Conservation (phyloP, 352 stramenopile species). For the Thraustotheca clavata region DNA sequence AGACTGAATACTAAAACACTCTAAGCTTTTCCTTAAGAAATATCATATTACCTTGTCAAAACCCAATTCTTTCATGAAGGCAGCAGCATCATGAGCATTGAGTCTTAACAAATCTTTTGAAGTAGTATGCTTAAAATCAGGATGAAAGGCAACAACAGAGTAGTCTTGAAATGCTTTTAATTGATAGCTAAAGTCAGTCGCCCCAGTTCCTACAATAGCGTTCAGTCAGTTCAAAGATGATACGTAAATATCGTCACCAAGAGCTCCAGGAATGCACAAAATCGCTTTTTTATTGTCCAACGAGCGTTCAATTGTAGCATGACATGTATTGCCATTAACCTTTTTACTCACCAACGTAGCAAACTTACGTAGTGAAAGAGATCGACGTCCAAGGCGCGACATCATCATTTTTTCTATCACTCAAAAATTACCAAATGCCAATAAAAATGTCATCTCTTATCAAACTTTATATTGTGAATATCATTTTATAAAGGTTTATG, state of each 20-base stretch:
- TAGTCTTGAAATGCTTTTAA: slow-evolving; percentile 45
- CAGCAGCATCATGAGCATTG: slow-evolving; percentile 60
- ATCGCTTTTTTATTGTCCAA: slow-evolving; percentile 24
- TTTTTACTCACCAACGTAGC: slow-evolving; percentile 14
- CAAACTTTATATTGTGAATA: no score
- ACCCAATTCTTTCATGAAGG: slow-evolving; percentile 44
- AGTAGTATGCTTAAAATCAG: slow-evolving; percentile 41
- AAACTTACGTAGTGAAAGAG: not conserved
- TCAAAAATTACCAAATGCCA: no score
- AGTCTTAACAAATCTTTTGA: slow-evolving; percentile 50
- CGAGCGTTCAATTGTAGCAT: slow-evolving; percentile 8
- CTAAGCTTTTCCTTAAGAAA: not conserved
- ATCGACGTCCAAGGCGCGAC: not conserved
- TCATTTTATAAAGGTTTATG: no score
- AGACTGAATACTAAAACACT: slow-evolving; percentile 43
- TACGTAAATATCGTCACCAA: slow-evolving; percentile 26
- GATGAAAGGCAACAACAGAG: slow-evolving; percentile 56
- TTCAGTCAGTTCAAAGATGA: not conserved
- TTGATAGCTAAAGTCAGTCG: slow-evolving; percentile 52
- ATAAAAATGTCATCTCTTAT: no score
- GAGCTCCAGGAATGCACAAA: slow-evolving; percentile 59
- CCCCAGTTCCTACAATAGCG: slow-evolving; percentile 34
- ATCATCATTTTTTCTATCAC: no score
- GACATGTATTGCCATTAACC: slow-evolving; percentile 18
- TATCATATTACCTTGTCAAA: slow-evolving; percentile 36